Evolutionary conservation across 2,329 filamentous ascomycete genomes (phyloP), one percentile per base, ranked within the genome.

Genomic region (Waltergamsia citrina): DNA sequence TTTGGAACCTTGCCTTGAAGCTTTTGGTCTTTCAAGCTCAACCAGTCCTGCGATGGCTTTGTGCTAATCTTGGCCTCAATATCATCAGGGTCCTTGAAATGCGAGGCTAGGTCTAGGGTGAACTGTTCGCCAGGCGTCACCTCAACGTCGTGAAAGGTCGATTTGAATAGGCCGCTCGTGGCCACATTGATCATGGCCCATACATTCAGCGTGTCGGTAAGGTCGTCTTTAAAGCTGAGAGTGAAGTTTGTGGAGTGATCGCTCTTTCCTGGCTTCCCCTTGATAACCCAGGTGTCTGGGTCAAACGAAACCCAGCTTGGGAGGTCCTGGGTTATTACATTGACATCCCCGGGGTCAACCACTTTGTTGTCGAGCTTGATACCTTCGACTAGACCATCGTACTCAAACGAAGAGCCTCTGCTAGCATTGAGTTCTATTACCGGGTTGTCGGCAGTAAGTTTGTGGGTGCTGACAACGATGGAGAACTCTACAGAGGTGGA

Each of bases 271-370:
- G 81, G 75, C 2, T 60, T 81, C 3, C 86, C 87, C 21, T 59
- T 66, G 6, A 94, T 56, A 1, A 58, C 60, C 50, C 86, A 70
- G 0, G 75, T 78, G 7, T 59, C 45, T 3, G 67, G 58, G 46
- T 92, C 67, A 34, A 92, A 71, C 0, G 60, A 59, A 18, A 93
- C 53, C 87, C 87, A 94, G 4, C 60, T 49, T 0, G 86, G 85
- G 10, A 77, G 51, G 18, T 69, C 57, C 1, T 69, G 41, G 0
- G 58, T 64, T 1, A 65, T 62, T 6, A 76, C 63, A 1, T 65
- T 63, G 21, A 88, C 45, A 20, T 78, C 67, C 0, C 59, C 57
- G 4, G 62, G 51, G 4, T 54, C 53, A 3, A 78, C 57, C 2
- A 61, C 50, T 25, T 65, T 53, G 6, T 69, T 69, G 50, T 86